Percentiles rank a stretch among this genome's conserved stretches.
phyloP scores from a whole-genome alignment of 331 rosid genomes.

The Rosa hybrid region DNA sequence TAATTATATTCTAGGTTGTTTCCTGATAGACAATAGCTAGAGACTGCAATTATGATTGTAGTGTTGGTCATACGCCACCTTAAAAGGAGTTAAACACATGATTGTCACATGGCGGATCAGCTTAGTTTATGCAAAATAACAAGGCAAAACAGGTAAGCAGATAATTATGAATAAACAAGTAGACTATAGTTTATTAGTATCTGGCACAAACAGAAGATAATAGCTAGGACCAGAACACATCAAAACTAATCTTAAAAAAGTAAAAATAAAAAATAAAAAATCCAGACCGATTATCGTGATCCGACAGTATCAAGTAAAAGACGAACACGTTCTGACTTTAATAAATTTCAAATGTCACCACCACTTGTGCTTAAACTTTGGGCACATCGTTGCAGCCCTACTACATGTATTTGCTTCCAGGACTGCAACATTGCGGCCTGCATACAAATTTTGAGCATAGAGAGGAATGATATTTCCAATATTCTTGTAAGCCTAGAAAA shows the following conservation, averaged over 20 bases:
- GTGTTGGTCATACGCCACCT: not conserved
- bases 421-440: not conserved
- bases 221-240: not conserved
- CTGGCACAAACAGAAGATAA: not conserved
- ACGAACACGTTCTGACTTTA: not conserved
- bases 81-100: not conserved
- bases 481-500: not conserved
- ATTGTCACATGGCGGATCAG: not conserved
- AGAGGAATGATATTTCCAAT: conserved; percentile 5
- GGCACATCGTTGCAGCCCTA: not conserved
- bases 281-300: not conserved
- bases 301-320: too few relatives aligned
- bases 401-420: not conserved
- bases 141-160: not conserved
- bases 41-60: not conserved
- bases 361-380: not conserved
- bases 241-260: not conserved
- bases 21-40: not conserved
- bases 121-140: not conserved
- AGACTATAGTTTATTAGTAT: not conserved
- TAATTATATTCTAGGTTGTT: not conserved
- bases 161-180: not conserved
- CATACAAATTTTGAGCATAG: not conserved
- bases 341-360: not conserved
- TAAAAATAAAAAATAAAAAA: not conserved